These are phyloP conservation scores for Ceratorhiza oryzae-sativae DNA, from an alignment of 1,284 basidiomycete genomes.

Conservation along the genomic window DNA sequence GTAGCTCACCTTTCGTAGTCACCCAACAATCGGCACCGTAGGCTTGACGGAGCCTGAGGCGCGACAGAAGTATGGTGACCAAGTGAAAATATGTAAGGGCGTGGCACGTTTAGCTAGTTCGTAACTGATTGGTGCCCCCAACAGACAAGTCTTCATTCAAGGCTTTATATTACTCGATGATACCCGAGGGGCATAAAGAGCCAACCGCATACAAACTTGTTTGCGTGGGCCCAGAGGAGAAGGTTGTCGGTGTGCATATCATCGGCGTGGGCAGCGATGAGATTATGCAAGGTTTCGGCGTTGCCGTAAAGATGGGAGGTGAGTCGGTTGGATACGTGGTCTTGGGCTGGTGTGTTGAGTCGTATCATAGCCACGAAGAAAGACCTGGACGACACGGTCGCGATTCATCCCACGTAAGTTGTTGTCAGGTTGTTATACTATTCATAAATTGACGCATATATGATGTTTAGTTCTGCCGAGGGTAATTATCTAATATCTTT, in stretches of 20 bases:
- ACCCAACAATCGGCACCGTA: slow-evolving; percentile 91
- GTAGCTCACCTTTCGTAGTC: slow-evolving; percentile 57
- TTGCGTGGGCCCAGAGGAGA: slow-evolving; percentile 85
- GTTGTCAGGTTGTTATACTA: slow-evolving; percentile 43
- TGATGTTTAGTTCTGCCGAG: slow-evolving; percentile 43
- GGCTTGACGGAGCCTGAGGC: slow-evolving; percentile 93
- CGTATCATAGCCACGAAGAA: slow-evolving; percentile 69
- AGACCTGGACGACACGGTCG: slow-evolving; percentile 88
- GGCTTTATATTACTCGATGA: slow-evolving; percentile 87
- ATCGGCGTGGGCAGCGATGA: slow-evolving; percentile 92
- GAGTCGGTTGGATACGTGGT: slow-evolving; percentile 46
- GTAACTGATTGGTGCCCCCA: background rate
- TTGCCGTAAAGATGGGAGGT: slow-evolving; percentile 96
- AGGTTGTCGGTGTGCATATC: slow-evolving; percentile 93
- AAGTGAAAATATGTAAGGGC: slow-evolving; percentile 90
- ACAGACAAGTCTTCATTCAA: slow-evolving; percentile 79
- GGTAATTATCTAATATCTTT: slow-evolving; percentile 36
- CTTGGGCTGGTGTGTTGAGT: background rate
- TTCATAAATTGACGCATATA: slow-evolving; percentile 15
- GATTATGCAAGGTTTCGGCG: slow-evolving; percentile 91
- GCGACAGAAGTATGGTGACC: slow-evolving; percentile 82
- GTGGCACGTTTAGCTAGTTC: background rate
- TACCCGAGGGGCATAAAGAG: slow-evolving; percentile 86
- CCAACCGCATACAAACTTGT: slow-evolving; percentile 95
- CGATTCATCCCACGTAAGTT: slow-evolving; percentile 82